phyloP scores from a whole-genome alignment of 768 basidiomycete genomes.

The Cyclocybe aegerita region DNA sequence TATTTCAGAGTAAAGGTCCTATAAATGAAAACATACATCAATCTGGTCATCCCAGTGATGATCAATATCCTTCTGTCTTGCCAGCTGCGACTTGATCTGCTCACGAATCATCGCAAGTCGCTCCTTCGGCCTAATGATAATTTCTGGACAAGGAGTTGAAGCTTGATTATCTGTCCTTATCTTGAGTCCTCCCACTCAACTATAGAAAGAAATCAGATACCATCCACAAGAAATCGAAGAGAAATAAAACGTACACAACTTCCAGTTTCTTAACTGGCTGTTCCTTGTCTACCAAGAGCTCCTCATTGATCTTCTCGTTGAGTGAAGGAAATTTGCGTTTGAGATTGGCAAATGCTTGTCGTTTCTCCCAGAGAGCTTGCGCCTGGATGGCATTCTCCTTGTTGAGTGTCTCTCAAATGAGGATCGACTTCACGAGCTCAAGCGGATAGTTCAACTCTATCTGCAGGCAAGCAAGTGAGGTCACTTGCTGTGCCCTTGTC shows the following conservation, averaged over 20 bases:
- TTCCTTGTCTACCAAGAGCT: conserved; percentile 72
- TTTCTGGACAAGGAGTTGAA: conserved; percentile 43
- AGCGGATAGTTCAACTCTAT: conserved; percentile 70
- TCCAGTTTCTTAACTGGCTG: conserved; percentile 60
- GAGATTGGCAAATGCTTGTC: conserved; percentile 72
- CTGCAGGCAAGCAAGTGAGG: conserved; percentile 79
- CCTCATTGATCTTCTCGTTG: conserved; percentile 67
- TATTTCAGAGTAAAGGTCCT: not conserved
- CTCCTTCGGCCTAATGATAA: conserved; percentile 62
- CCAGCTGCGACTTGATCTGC: conserved; percentile 62
- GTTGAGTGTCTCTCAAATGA: conserved; percentile 77
- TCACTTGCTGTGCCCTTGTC: conserved; percentile 88
- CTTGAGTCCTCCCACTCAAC: conserved; percentile 52
- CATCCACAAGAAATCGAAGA: not conserved
- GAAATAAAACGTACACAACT: conserved; percentile 21
- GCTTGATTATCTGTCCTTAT: conserved; percentile 48
- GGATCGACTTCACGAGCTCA: conserved; percentile 67
- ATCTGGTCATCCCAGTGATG: conserved; percentile 85
- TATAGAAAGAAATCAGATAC: conserved; percentile 17
- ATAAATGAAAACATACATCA: conserved; percentile 53
- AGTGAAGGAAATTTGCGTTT: conserved; percentile 72
- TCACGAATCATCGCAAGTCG: conserved; percentile 58
- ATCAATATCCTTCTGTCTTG: conserved; percentile 68
- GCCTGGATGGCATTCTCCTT: conserved; percentile 58
- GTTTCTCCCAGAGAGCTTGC: conserved; percentile 74